Evolutionary conservation across 257 asterid species (phyloP).

Genomic region (Jaltomata sinuosa): DNA sequence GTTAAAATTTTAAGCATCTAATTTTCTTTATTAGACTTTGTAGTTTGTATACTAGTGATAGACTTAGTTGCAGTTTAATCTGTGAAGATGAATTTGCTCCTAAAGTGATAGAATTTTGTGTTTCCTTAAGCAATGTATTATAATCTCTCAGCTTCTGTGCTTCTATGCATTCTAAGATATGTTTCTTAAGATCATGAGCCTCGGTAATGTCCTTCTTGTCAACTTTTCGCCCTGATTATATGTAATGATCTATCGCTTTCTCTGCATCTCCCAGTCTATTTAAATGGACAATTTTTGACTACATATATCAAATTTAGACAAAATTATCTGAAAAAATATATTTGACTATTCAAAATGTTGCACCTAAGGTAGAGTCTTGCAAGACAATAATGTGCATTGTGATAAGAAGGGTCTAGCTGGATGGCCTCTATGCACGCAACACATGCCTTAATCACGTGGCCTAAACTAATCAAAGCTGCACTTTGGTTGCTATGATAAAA

Average conservation of each 20-base stretch:
- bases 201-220: constrained; percentile 40
- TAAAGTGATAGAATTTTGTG: too few species aligned
- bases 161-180: constrained; percentile 36
- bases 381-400: constrained; percentile 49
- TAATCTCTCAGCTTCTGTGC: too few species aligned
- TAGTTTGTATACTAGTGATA: background rate
- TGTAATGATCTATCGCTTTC: constrained; percentile 43
- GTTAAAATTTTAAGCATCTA: background rate
- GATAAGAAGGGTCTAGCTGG: constrained; percentile 39
- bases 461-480: constrained; percentile 59
- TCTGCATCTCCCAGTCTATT: constrained; percentile 51
- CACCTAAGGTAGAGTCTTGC: constrained; percentile 44
- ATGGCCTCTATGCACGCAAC: too few species aligned
- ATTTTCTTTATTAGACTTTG: background rate
- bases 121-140: too few species aligned
- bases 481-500: constrained; percentile 70
- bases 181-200: constrained; percentile 29
- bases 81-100: constrained; percentile 58
- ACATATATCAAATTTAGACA: background rate
- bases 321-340: too few species aligned
- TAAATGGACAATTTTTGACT: background rate
- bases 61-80: constrained; percentile 14
- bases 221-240: constrained; percentile 41
- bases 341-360: background rate
- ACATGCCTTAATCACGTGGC: constrained; percentile 66